Evolutionary conservation across 2,329 filamentous ascomycete species (phyloP).

Genomic region (Dactylellina drechsleri): DNA sequence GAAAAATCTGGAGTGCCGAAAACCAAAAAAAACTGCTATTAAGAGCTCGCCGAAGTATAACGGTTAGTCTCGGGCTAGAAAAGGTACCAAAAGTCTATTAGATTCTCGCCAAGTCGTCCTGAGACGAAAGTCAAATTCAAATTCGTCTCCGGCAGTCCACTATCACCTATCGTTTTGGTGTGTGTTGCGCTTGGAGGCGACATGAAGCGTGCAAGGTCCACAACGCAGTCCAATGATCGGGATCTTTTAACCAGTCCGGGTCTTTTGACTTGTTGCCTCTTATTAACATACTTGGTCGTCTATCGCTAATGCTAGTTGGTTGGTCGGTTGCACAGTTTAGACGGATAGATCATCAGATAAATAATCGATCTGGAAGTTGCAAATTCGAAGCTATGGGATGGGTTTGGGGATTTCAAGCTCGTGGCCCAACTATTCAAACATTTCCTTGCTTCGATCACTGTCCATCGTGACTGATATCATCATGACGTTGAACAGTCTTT

Average conservation of each 20-base stretch:
- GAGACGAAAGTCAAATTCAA: too few species aligned
- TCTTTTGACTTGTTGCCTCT: background rate
- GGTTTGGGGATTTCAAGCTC: constrained; percentile 1
- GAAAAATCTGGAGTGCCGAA: too few species aligned
- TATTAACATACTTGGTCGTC: background rate
- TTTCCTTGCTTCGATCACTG: constrained; percentile 8
- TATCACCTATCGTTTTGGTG: too few species aligned
- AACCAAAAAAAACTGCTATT: too few species aligned
- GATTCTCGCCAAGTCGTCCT: too few species aligned
- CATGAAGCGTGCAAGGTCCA: background rate
- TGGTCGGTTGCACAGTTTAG: background rate
- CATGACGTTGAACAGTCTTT: constrained; percentile 21
- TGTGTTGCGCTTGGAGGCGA: background rate
- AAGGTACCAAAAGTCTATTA: background rate
- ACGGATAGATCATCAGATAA: constrained; percentile 16
- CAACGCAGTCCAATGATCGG: background rate
- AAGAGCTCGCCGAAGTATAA: constrained; percentile 13
- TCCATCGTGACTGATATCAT: constrained; percentile 26
- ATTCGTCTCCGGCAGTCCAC: too few species aligned
- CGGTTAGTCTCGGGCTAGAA: constrained; percentile 26
- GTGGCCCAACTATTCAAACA: constrained; percentile 6
- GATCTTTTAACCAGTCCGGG: background rate
- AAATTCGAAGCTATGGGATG: background rate
- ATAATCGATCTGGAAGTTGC: constrained; percentile 6
- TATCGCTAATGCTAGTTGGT: background rate